A percentile compares a stretch with the other conserved stretches of the same genome.
phyloP scores from a whole-genome alignment of 495 filamentous ascomycete genomes.

The Ascodesmis nigricans region DNA sequence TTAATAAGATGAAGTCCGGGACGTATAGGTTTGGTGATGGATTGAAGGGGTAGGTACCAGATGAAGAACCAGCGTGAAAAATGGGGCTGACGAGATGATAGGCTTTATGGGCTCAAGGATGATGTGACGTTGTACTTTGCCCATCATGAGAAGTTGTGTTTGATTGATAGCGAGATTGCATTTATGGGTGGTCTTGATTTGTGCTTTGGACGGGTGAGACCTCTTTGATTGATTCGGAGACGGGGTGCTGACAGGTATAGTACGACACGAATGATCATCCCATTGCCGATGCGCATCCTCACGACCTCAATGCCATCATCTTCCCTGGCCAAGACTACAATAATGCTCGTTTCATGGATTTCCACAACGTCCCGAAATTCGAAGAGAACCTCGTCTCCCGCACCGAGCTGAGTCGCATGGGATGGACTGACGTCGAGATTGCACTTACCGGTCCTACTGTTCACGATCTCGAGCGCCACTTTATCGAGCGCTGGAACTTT shows the following conservation, averaged over 20 bases:
- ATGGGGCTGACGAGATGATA: too few species aligned
- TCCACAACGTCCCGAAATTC: constrained; percentile 63
- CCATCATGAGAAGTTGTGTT: constrained; percentile 81
- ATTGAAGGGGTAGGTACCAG: constrained; percentile 10
- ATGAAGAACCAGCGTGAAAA: neutral
- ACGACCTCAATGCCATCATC: constrained; percentile 46
- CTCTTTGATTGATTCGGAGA: too few species aligned
- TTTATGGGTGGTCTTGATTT: constrained; percentile 79
- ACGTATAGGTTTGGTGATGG: constrained; percentile 25
- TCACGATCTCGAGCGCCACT: constrained; percentile 55
- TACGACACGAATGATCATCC: constrained; percentile 50
- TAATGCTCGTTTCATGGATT: constrained; percentile 66
- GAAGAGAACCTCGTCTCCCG: constrained; percentile 74
- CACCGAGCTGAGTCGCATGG: constrained; percentile 64
- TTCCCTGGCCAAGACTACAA: constrained; percentile 94
- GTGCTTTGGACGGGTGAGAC: constrained; percentile 32
- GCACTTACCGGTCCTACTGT: constrained; percentile 62
- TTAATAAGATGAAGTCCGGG: constrained; percentile 27
- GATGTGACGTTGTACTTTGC: constrained; percentile 83
- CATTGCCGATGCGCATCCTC: constrained; percentile 68
- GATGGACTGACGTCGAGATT: constrained; percentile 77
- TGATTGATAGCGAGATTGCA: constrained; percentile 48
- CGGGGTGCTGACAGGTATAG: too few species aligned
- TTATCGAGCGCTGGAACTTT: constrained; percentile 81
- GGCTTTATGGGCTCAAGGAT: constrained; percentile 55